Evolutionary conservation across 192 early-diverging fungal genomes (phyloP), one percentile per base, ranked within the genome.

Genomic region (Backusella tarrabulga): DNA sequence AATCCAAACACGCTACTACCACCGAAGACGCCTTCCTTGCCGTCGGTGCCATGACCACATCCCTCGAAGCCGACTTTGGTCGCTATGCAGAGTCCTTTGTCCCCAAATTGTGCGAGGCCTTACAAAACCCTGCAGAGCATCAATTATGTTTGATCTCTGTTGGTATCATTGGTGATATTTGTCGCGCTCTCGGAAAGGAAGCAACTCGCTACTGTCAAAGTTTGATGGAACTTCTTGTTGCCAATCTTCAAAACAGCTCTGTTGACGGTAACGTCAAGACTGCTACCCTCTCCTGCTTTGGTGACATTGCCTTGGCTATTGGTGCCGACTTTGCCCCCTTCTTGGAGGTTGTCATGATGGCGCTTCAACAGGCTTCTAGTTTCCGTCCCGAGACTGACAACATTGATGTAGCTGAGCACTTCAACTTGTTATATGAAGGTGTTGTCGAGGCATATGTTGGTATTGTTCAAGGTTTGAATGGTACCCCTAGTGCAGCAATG

Each of bases 91-190:
- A 95, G 32, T 83, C 91, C 1, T 96, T 99, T 83, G 87, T 91
- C 3, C 95, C 95, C 19, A 92, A 92, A 81, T 87, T 99, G 19
- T 90, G 92, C 67, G 79, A 76, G 36, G 96, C 95, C 0, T 85
- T 99, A 46, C 90, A 93, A 77, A 96, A 97, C 87, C 91, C 93
- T 67, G 92, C 96, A 79, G 97, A 99, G 79, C 89, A 95, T 82
- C 93, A 97, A 83, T 85, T 99, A 71, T 97, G 96, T 82, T 87
- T 91, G 15, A 97, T 99, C 76, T 94, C 97, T 4, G 91, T 99
- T 14, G 98, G 98, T n/a, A 79, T 98, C 35, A 95, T 99, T 76
- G 97, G 97, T 23, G 98, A 99, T 86, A 94, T 99, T 77, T 96
- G 94, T 86, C 93, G 98, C 50, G 88, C 92, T 12, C 85, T 99